Percentiles rank a stretch among this genome's conserved stretches.
Conservation (phyloP, 371 early-diverging fungal genomes). For the Apophysomyces ossiformis region DNA sequence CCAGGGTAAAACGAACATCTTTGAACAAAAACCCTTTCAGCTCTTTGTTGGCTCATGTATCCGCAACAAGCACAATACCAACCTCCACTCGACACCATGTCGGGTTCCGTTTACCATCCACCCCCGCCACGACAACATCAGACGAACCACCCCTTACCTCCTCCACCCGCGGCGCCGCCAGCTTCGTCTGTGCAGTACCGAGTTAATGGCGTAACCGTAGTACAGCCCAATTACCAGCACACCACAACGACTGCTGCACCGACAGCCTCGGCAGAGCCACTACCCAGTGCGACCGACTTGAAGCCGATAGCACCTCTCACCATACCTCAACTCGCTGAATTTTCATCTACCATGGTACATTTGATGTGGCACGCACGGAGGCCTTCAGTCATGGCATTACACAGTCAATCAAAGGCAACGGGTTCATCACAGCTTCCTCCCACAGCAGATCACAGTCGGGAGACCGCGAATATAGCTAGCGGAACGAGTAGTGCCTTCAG, state of each 20-base stretch:
- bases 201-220: conserved; percentile 11
- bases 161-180: conserved; percentile 15
- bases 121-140: conserved; percentile 20
- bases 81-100: conserved; percentile 4
- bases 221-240: conserved; percentile 18
- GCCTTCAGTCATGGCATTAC: conserved; percentile 52
- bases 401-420: conserved; percentile 30
- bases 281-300: conserved; percentile 42
- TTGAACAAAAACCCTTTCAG: neutral
- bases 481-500: conserved; percentile 57
- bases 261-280: conserved; percentile 30
- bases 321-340: conserved; percentile 62
- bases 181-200: conserved; percentile 13
- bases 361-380: conserved; percentile 68
- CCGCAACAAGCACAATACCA: conserved; percentile 12
- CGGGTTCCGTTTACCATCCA: conserved; percentile 8
- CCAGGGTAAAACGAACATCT: conserved; percentile 10
- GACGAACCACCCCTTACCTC: conserved; percentile 18
- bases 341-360: conserved; percentile 70
- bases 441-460: conserved; percentile 30
- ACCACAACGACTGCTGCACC: conserved; percentile 13
- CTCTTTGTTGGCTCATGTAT: conserved; percentile 10
- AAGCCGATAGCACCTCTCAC: conserved; percentile 35
- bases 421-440: conserved; percentile 27
- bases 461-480: conserved; percentile 50